Evolutionary conservation across 345 rosid genomes (phyloP), one percentile per base, ranked within the genome.

Genomic region (Barbarea vulgaris): DNA sequence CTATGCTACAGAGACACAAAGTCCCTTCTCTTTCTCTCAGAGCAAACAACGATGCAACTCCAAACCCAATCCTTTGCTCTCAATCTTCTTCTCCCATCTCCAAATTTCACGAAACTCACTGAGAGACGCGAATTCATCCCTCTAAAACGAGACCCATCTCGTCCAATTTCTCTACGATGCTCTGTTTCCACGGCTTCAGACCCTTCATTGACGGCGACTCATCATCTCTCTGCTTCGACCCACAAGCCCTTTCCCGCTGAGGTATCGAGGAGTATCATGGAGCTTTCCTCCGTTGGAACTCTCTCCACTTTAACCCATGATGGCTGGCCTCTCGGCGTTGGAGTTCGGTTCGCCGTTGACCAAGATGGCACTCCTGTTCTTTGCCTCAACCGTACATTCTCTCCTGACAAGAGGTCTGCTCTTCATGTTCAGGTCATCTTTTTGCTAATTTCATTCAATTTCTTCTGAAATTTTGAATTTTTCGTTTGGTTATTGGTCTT

Each of bases 291-390:
- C 42, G 80, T 78, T 5, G 98, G 89, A 66, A 94, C 95, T 74
- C 87, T 88, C 54, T 94, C 97, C 47, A 81, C 91, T 25, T 46
- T 86, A 58, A 73, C 86, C 69, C 74, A 41, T 22, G 89, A 91
- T 8, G 90, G 88, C 4, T 88, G 88, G 86, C 98, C 98, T 28
- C 80, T 88, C 18, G 88, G 97, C 12, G 69, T 88, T 5, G 94
- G 98, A 39, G 93, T 93, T 21, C 80, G 87, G 13, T 93, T 89
- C 70, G 90, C 96, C n/a, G 95, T 91, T 47, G 97, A 88, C 69
- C 72, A 73, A 27, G 86, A 86, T 46, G 98, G 98, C 47, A 88
- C 87, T 68, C 98, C 98, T 5, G 73, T 94, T 48, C 77, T 93
- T 70, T 83, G 89, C 83, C 83, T 89, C 72, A 78, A 72, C 54